Evolutionary conservation across 768 basidiomycete species (phyloP), one percentile per base, ranked within the genome.

Genomic region (Russula compacta): DNA sequence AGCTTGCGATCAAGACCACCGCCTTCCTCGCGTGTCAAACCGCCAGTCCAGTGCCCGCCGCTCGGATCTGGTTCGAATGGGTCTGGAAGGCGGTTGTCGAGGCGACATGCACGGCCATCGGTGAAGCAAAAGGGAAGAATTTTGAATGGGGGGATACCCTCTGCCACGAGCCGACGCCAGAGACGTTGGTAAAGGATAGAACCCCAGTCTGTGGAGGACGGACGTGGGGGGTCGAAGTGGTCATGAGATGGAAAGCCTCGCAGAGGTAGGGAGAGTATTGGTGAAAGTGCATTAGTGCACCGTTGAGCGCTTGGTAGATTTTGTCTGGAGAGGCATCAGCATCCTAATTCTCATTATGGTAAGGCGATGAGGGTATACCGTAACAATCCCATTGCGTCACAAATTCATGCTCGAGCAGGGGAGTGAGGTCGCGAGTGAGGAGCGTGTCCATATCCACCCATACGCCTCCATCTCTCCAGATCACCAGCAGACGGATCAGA

Each of bases 381-480:
- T 98, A 98, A 71, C 95, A 98, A 70, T 99, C 95, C 95, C 95
- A 99, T 69, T 99, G 94, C 1, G 92, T 95, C 10, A 98, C 92
- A 70, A 95, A 99, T 73, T 99, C 95, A 68, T 92, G 88, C 71
- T 97, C 95, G 6, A 89, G 79, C 58, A 98, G 76, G 9, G 95
- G 93, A 3, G 85, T 77, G 38, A 98, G 75, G 73, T 94, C 90
- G 57, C 95, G 77, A 48, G 92, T 95, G 64, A 98, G 76, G 57
- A 98, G 79, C 53, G 89, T 89, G 73, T 99, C 95, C 93, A 98
- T 97, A 71, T 99, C 95, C 50, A 98, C 79, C 95, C 95, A 98
- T 24, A 97, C 83, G 0, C 95, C 95, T 1, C 95, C 95, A 68
- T 82, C 84, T 63, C 82, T 84, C 91, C 94, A 98, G 38, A 97